Evolutionary conservation across 1,284 basidiomycete genomes (phyloP).

Genomic region (Tetrapyrgos nigripes): DNA sequence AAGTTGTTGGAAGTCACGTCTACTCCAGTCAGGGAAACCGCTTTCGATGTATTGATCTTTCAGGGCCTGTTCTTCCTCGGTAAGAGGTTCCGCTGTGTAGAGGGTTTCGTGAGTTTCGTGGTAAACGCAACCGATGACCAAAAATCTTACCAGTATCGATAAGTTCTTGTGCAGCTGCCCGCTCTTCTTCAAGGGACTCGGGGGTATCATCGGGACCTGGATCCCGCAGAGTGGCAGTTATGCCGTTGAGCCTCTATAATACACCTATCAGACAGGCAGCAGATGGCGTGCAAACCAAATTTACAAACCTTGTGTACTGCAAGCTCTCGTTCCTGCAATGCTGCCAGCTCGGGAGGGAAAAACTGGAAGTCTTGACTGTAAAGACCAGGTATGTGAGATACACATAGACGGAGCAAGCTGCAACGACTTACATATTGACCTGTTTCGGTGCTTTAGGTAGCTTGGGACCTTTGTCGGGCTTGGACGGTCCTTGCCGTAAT

Average conservation of each 20-base stretch:
- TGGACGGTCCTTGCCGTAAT: constrained; percentile 79
- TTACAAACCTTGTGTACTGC: constrained; percentile 75
- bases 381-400: neutral
- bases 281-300: neutral
- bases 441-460: constrained; percentile 91
- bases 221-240: constrained; percentile 77
- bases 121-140: neutral
- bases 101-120: neutral
- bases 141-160: constrained; percentile 76
- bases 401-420: neutral
- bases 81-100: constrained; percentile 79
- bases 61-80: constrained; percentile 81
- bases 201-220: constrained; percentile 78
- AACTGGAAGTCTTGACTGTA: constrained; percentile 96
- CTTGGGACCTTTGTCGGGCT: constrained; percentile 86
- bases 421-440: constrained; percentile 69
- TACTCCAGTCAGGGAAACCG: constrained; percentile 91
- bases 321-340: constrained; percentile 89
- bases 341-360: constrained; percentile 84
- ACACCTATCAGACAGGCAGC: neutral
- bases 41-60: constrained; percentile 83
- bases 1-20: constrained; percentile 94
- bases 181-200: constrained; percentile 87
- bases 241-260: constrained; percentile 71
- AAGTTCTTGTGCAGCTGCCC: constrained; percentile 81